phyloP scores from a whole-genome alignment of 495 filamentous ascomycete genomes.

The Neurospora sp. region DNA sequence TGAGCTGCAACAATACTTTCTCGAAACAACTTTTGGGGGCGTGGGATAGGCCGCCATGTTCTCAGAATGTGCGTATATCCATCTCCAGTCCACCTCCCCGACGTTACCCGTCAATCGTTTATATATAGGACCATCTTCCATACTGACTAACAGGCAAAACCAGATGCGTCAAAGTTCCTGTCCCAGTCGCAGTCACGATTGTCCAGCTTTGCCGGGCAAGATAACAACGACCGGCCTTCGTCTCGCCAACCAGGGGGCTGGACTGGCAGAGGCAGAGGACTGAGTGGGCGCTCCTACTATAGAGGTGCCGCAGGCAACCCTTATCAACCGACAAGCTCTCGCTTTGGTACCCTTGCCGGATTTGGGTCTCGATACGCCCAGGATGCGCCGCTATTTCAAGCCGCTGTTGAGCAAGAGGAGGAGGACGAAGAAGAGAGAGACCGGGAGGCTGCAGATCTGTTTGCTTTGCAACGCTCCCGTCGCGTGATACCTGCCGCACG shows the following conservation, averaged over 20 bases:
- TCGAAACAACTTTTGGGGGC: slow-evolving; percentile 5
- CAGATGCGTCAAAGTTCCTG: slow-evolving; percentile 95
- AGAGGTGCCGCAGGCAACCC: slow-evolving; percentile 50
- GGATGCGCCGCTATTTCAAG: slow-evolving; percentile 87
- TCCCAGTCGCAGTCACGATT: slow-evolving; percentile 90
- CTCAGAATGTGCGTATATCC: slow-evolving; percentile 75
- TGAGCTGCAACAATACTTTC: neutral
- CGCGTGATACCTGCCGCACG: slow-evolving; percentile 74
- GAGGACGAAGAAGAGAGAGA: slow-evolving; percentile 66
- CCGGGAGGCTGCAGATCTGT: slow-evolving; percentile 85
- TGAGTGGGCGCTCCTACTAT: slow-evolving; percentile 24
- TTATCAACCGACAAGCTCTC: slow-evolving; percentile 56
- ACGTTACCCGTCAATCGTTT: slow-evolving; percentile 6
- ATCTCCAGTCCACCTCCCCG: neutral
- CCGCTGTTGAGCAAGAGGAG: slow-evolving; percentile 68
- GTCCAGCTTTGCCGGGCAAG: slow-evolving; percentile 53
- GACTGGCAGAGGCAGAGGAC: slow-evolving; percentile 26
- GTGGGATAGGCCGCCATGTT: slow-evolving; percentile 55
- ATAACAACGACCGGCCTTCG: slow-evolving; percentile 36
- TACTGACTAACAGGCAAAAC: slow-evolving; percentile 3
- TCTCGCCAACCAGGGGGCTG: slow-evolving; percentile 22
- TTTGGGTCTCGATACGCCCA: slow-evolving; percentile 67
- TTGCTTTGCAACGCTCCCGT: slow-evolving; percentile 79
- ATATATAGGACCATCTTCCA: neutral
- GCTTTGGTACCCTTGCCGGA: slow-evolving; percentile 61